Evolutionary conservation across 2,329 filamentous ascomycete species (phyloP).

Genomic region (Botrytis elliptica): DNA sequence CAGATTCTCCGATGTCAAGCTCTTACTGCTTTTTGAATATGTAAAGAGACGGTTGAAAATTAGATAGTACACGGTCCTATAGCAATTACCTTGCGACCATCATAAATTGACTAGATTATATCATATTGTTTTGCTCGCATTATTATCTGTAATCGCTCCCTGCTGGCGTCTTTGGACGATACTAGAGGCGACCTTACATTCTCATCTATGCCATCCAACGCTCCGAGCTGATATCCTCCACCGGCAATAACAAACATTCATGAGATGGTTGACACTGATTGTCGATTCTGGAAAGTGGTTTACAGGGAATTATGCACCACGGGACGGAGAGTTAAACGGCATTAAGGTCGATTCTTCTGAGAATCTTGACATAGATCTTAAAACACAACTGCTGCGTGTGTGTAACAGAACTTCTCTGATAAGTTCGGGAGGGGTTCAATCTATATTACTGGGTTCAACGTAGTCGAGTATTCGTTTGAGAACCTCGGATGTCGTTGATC

Average conservation of each 20-base stretch:
- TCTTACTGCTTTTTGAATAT: background rate
- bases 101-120: background rate
- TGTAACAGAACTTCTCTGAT: background rate
- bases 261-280: background rate
- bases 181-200: background rate
- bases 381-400: background rate
- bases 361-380: background rate
- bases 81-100: background rate
- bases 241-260: background rate
- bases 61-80: accelerated
- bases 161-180: background rate
- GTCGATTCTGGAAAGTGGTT: background rate
- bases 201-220: background rate
- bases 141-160: background rate
- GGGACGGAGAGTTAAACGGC: background rate
- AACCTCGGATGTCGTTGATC: no score
- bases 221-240: background rate
- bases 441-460: background rate
- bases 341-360: background rate
- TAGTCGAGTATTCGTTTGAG: background rate
- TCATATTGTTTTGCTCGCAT: background rate
- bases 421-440: background rate
- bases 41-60: background rate
- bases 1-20: background rate
- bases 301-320: background rate